Conservation (phyloP, 2,329 filamentous ascomycete genomes). For the Talaromyces pinophilus region DNA sequence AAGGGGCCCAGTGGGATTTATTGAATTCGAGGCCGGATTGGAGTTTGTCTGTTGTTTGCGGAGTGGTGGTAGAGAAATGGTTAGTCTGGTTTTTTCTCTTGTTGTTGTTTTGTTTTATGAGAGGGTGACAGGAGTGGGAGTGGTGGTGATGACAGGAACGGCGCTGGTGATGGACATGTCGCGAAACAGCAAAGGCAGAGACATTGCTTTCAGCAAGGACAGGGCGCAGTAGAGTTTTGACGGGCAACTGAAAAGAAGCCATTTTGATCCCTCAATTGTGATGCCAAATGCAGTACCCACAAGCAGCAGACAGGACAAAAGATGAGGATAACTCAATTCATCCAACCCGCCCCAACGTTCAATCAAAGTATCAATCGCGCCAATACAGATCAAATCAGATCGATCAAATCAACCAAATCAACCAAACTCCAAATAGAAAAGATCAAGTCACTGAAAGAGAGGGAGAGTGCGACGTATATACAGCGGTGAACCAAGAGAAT, state of each 20-base stretch:
- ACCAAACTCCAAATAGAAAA: neutral
- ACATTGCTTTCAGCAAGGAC: neutral
- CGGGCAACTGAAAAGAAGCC: neutral
- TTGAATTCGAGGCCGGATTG: conserved; percentile 67
- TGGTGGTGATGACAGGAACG: conserved; percentile 11
- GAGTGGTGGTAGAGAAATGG: neutral
- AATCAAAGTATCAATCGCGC: neutral
- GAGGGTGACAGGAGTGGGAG: neutral
- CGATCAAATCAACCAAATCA: no score
- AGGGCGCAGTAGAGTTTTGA: neutral
- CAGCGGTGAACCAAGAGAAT: neutral
- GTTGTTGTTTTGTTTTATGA: neutral
- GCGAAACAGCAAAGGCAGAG: neutral
- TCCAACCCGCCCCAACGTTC: neutral
- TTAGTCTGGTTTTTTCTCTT: neutral
- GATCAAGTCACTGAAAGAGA: neutral
- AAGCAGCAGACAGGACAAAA: neutral
- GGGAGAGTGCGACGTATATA: neutral
- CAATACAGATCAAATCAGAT: neutral
- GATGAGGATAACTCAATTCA: neutral
- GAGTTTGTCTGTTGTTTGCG: conserved; percentile 54
- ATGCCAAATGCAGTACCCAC: neutral
- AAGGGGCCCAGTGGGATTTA: conserved; percentile 65
- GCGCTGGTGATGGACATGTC: neutral
- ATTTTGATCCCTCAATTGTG: neutral